These are phyloP conservation scores for Ganoderma multipileum DNA, from an alignment of 1,284 basidiomycete species.

Conservation along the genomic window DNA sequence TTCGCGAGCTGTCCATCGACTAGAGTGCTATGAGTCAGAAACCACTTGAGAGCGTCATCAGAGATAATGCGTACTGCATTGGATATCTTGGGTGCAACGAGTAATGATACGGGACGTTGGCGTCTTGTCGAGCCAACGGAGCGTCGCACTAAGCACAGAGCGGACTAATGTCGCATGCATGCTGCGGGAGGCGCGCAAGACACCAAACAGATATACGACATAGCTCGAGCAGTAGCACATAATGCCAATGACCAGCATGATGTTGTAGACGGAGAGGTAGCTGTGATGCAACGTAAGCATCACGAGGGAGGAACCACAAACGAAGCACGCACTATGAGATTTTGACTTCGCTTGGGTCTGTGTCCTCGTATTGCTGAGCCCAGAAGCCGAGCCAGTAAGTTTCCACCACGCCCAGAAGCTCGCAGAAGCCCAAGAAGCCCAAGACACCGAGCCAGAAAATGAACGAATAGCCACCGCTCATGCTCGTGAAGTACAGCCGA, in stretches of 20 bases:
- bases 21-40: slow-evolving; percentile 17
- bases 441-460: slow-evolving; percentile 44
- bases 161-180: slow-evolving; percentile 63
- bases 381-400: slow-evolving; percentile 38
- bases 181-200: slow-evolving; percentile 56
- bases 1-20: slow-evolving; percentile 43
- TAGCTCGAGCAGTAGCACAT: slow-evolving; percentile 37
- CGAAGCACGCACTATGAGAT: slow-evolving; percentile 39
- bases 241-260: slow-evolving; percentile 41
- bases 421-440: slow-evolving; percentile 32
- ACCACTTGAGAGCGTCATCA: no score
- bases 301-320: background rate
- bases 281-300: slow-evolving; percentile 24
- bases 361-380: slow-evolving; percentile 39
- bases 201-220: slow-evolving; percentile 46
- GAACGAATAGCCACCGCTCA: slow-evolving; percentile 40
- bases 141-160: slow-evolving; percentile 59
- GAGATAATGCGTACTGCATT: slow-evolving; percentile 41
- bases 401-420: slow-evolving; percentile 29
- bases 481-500: slow-evolving; percentile 36
- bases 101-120: slow-evolving; percentile 62
- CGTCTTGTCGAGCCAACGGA: slow-evolving; percentile 47
- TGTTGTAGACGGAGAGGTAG: slow-evolving; percentile 52
- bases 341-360: slow-evolving; percentile 35
- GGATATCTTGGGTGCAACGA: slow-evolving; percentile 66